phyloP scores from a whole-genome alignment of 805 yeast species.

The Starmerella scarabaei region DNA sequence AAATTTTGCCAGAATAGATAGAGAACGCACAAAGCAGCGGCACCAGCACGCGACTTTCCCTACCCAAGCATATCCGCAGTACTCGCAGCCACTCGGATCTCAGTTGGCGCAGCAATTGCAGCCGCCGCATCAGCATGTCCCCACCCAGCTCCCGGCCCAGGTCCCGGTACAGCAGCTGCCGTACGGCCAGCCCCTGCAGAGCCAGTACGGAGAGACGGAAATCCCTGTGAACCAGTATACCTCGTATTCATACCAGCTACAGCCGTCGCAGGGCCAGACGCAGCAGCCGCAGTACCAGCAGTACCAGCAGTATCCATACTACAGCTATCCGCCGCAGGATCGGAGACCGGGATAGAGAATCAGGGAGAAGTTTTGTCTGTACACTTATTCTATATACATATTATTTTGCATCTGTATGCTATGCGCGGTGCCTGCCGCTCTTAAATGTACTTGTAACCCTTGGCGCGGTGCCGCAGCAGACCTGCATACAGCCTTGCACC shows the following conservation, averaged over 20 bases:
- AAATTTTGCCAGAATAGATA: neutral
- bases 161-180: neutral
- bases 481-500: no score
- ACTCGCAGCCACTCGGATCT: neutral
- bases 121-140: neutral
- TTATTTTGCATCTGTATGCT: no score
- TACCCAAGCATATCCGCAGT: no score
- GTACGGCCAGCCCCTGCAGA: neutral
- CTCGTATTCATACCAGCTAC: neutral
- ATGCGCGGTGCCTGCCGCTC: no score
- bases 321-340: no score
- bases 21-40: neutral
- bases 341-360: no score
- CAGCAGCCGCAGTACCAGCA: neutral
- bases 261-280: neutral
- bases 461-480: no score
- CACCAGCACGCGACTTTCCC: no score
- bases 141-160: neutral
- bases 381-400: no score
- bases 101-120: neutral
- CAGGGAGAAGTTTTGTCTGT: no score
- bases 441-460: no score
- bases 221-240: neutral
- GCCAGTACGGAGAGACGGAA: neutral
- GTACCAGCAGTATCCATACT: no score